phyloP scores from a whole-genome alignment of 2,329 filamentous ascomycete genomes.

The Nothophoma quercina region DNA sequence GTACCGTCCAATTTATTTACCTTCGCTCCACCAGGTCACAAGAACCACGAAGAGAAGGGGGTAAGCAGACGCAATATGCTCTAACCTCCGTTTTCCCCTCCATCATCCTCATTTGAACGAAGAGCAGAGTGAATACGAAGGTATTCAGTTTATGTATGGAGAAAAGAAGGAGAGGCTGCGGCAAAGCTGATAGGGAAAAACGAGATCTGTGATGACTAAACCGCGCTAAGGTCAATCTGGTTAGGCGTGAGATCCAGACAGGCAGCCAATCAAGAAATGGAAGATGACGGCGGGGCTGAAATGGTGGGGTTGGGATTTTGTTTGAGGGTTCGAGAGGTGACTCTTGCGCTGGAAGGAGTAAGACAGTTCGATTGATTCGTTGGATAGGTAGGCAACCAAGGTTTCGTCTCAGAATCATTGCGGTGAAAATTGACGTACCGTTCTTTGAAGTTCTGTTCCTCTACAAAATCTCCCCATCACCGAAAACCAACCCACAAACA shows the following conservation, averaged over 20 bases:
- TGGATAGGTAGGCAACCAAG: neutral
- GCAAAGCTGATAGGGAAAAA: slow-evolving; percentile 29
- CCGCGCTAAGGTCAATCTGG: slow-evolving; percentile 17
- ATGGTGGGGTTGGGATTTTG: slow-evolving; percentile 16
- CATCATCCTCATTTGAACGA: slow-evolving; percentile 64
- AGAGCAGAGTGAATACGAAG: slow-evolving; percentile 74
- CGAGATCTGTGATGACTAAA: slow-evolving; percentile 39
- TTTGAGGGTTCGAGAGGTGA: slow-evolving; percentile 6
- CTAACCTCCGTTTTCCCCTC: slow-evolving; percentile 76
- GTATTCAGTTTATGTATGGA: slow-evolving; percentile 51
- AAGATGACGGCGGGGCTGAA: slow-evolving; percentile 15
- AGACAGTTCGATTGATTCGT: neutral
- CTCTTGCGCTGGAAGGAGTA: slow-evolving; percentile 4
- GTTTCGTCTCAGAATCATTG: neutral
- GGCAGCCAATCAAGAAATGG: slow-evolving; percentile 27
- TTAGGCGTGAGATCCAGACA: neutral
- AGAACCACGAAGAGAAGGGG: slow-evolving; percentile 58
- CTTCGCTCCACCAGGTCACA: slow-evolving; percentile 52
- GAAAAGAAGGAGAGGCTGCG: slow-evolving; percentile 40
- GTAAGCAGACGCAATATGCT: slow-evolving; percentile 62
- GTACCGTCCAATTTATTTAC: slow-evolving; percentile 58
- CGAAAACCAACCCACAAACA: slow-evolving; percentile 10
- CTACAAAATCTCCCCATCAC: slow-evolving; percentile 6
- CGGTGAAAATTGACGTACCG: slow-evolving; percentile 15
- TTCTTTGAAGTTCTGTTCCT: slow-evolving; percentile 17